phyloP scores from a whole-genome alignment of 1,284 basidiomycete genomes.

The Microbotryomycetes sp. region DNA sequence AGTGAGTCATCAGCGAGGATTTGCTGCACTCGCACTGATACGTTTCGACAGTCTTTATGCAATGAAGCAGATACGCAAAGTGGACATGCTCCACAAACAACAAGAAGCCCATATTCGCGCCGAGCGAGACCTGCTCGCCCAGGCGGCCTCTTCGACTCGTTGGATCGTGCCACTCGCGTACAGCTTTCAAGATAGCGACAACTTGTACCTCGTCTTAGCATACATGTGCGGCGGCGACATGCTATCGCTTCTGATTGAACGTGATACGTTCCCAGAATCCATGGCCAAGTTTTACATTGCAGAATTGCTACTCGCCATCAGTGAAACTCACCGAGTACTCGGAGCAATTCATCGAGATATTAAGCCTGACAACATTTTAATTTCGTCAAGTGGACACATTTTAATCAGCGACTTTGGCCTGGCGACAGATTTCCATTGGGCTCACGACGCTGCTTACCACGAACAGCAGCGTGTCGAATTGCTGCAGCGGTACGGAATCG shows the following conservation, averaged over 20 bases:
- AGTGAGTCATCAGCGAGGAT: conserved; percentile 34
- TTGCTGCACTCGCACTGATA: too few relatives aligned
- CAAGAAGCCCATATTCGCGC: conserved; percentile 94
- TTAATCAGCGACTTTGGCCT: conserved; percentile 92
- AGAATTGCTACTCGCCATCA: conserved; percentile 90
- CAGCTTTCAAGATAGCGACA: conserved; percentile 64
- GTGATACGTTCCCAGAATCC: conserved; percentile 85
- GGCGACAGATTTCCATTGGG: conserved; percentile 83
- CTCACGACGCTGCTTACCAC: conserved; percentile 77
- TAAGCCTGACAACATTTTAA: conserved; percentile 74
- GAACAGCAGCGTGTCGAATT: conserved; percentile 85
- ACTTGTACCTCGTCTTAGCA: conserved; percentile 63
- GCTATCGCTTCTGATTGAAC: conserved; percentile 86
- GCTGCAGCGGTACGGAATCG: conserved; percentile 86
- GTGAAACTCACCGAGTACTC: conserved; percentile 76
- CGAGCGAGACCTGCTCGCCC: conserved; percentile 73
- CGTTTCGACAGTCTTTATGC: conserved; percentile 60
- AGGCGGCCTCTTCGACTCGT: conserved; percentile 47
- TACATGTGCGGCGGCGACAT: conserved; percentile 49
- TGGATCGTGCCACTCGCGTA: conserved; percentile 94
- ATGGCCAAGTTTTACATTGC: conserved; percentile 93
- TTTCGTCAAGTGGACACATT: conserved; percentile 86
- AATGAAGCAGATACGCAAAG: conserved; percentile 96
- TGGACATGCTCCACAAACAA: conserved; percentile 94
- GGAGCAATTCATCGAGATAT: conserved; percentile 93